A percentile compares a stretch with the other conserved stretches of the same genome.
These are phyloP conservation scores for Tilletia walkeri DNA, from an alignment of 1,284 basidiomycete species.

Conservation along the genomic window DNA sequence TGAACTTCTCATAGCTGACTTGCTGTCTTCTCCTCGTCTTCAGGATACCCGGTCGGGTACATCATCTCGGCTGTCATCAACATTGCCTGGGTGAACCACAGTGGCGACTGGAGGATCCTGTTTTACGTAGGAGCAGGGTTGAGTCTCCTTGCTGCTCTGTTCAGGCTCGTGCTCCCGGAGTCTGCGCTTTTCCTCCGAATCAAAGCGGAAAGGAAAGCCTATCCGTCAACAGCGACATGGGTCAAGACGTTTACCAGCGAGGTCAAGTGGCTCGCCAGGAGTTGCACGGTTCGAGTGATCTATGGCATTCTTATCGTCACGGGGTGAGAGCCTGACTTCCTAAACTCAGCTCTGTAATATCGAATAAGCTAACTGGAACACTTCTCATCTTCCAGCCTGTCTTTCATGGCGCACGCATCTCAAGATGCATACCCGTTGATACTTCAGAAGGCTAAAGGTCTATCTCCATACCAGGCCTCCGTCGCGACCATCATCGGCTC, in stretches of 20 bases:
- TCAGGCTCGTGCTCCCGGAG: conserved; percentile 38
- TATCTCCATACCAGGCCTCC: conserved; percentile 20
- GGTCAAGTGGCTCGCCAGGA: conserved; percentile 26
- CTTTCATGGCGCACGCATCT: conserved; percentile 18
- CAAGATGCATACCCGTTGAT: conserved; percentile 26
- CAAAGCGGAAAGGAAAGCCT: conserved; percentile 20
- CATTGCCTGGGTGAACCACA: conserved; percentile 33
- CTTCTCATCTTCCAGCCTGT: background rate
- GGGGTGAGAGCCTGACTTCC: background rate
- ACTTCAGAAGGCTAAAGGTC: background rate
- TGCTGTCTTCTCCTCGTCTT: no score
- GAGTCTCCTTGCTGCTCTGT: conserved; percentile 29
- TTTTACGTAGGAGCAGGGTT: conserved; percentile 45
- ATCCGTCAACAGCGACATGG: conserved; percentile 19
- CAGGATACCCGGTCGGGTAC: conserved; percentile 34
- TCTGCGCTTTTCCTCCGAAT: conserved; percentile 41
- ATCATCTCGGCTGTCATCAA: conserved; percentile 40
- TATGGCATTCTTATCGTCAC: conserved; percentile 21
- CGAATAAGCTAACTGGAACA: background rate
- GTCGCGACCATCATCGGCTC: conserved; percentile 37
- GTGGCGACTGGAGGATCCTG: conserved; percentile 32
- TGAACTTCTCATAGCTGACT: no score
- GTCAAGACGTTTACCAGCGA: conserved; percentile 30
- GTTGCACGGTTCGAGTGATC: conserved; percentile 31
- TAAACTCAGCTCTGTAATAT: background rate